A percentile compares a stretch with the other conserved stretches of the same genome.
Evolutionary conservation across 805 yeast species (phyloP).

Genomic region (Candida endomychidarum): DNA sequence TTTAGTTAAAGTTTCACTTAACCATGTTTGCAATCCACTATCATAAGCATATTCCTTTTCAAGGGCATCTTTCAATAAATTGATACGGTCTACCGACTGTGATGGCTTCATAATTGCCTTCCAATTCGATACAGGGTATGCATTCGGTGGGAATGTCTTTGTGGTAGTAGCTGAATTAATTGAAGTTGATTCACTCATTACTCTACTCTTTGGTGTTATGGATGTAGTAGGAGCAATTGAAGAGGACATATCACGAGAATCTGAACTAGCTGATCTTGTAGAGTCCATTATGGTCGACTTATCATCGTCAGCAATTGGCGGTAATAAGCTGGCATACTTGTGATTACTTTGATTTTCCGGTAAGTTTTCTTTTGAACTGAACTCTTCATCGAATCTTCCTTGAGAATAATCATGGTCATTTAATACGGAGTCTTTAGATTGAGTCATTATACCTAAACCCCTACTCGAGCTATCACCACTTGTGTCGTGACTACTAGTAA

Average conservation of each 20-base stretch:
- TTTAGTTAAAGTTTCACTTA: slow-evolving; percentile 45
- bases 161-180: slow-evolving; percentile 8
- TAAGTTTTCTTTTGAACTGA: slow-evolving; percentile 24
- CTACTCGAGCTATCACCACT: slow-evolving; percentile 9
- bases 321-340: slow-evolving; percentile 27
- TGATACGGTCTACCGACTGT: slow-evolving; percentile 43
- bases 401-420: slow-evolving; percentile 20
- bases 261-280: background rate
- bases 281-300: background rate
- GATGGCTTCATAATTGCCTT: slow-evolving; percentile 39
- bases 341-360: slow-evolving; percentile 11
- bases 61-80: slow-evolving; percentile 43
- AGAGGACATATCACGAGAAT: slow-evolving; percentile 1
- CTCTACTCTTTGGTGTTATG: slow-evolving; percentile 2
- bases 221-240: slow-evolving; percentile 13
- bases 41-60: slow-evolving; percentile 45
- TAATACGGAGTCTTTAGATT: slow-evolving; percentile 25
- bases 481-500: slow-evolving; percentile 13
- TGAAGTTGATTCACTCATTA: slow-evolving; percentile 16
- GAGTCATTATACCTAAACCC: slow-evolving; percentile 14
- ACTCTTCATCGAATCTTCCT: slow-evolving; percentile 28
- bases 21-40: slow-evolving; percentile 61
- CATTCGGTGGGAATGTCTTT: slow-evolving; percentile 17
- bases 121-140: slow-evolving; percentile 42
- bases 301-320: slow-evolving; percentile 12